phyloP scores from a whole-genome alignment of 2,329 filamentous ascomycete species.

The Verticillium nubilum region DNA sequence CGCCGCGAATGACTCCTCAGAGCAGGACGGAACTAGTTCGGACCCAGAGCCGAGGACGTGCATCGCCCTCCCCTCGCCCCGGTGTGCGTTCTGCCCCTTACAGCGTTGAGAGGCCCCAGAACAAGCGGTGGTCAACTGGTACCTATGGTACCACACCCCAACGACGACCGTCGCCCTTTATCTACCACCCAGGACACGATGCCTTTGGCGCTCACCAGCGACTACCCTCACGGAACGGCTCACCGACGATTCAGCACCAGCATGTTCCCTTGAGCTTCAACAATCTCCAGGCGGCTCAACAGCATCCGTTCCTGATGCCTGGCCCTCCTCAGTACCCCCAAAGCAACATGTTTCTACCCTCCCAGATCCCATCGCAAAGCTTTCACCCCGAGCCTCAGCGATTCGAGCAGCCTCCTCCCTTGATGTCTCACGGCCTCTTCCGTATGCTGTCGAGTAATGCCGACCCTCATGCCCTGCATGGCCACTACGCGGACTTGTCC shows the following conservation, averaged over 20 bases:
- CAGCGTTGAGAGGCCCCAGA: conserved; percentile 58
- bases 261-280: conserved; percentile 48
- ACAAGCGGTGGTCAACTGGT: conserved; percentile 74
- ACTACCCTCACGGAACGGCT: conserved; percentile 48
- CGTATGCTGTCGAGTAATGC: conserved; percentile 71
- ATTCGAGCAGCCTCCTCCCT: conserved; percentile 46
- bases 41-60: conserved; percentile 61
- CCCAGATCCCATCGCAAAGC: conserved; percentile 33
- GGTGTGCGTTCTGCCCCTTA: conserved; percentile 66
- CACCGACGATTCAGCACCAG: conserved; percentile 39
- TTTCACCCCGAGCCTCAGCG: conserved; percentile 43
- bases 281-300: conserved; percentile 50
- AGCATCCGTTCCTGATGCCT: conserved; percentile 49
- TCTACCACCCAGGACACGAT: conserved; percentile 58
- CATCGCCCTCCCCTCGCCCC: conserved; percentile 66
- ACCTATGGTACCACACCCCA: conserved; percentile 57
- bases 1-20: conserved; percentile 60
- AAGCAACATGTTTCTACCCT: conserved; percentile 51
- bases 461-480: conserved; percentile 60
- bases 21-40: conserved; percentile 56
- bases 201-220: conserved; percentile 51
- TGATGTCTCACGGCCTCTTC: conserved; percentile 68
- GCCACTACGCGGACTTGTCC: conserved; percentile 67
- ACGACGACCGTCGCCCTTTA: conserved; percentile 53
- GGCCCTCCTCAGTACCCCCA: conserved; percentile 45